Conservation (phyloP, 2,329 filamentous ascomycete genomes). For the Orbilia ellipsospora region DNA sequence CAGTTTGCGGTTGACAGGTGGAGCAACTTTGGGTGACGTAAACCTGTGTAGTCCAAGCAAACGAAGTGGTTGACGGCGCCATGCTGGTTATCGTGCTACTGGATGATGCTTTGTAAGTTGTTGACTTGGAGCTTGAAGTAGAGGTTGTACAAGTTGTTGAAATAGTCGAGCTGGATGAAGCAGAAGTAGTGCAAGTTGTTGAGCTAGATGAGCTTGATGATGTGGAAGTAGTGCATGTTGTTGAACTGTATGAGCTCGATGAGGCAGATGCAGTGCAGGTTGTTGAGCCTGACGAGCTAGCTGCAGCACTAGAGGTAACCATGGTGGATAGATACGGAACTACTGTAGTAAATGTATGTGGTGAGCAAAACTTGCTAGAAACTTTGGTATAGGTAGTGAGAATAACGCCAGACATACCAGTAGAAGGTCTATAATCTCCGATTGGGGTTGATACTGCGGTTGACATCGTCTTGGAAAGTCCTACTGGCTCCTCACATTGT, state of each 20-base stretch:
- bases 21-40: conserved; percentile 9
- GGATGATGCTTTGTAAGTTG: background rate
- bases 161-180: background rate
- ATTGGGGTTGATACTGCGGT: background rate
- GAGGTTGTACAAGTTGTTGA: background rate
- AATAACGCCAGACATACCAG: background rate
- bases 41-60: background rate
- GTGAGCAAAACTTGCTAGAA: no score
- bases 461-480: conserved; percentile 1
- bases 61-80: background rate
- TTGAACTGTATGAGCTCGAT: background rate
- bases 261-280: background rate
- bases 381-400: no score
- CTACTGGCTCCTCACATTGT: conserved; percentile 19
- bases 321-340: background rate
- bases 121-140: background rate
- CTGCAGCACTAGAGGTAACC: background rate
- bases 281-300: background rate
- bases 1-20: conserved; percentile 10
- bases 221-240: background rate
- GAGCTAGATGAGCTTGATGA: background rate
- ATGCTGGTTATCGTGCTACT: conserved; percentile 13
- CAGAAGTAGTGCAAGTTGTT: background rate
- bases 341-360: no score
- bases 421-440: background rate